phyloP scores from a whole-genome alignment of 345 rosid species.

The Populus ilicifolia region DNA sequence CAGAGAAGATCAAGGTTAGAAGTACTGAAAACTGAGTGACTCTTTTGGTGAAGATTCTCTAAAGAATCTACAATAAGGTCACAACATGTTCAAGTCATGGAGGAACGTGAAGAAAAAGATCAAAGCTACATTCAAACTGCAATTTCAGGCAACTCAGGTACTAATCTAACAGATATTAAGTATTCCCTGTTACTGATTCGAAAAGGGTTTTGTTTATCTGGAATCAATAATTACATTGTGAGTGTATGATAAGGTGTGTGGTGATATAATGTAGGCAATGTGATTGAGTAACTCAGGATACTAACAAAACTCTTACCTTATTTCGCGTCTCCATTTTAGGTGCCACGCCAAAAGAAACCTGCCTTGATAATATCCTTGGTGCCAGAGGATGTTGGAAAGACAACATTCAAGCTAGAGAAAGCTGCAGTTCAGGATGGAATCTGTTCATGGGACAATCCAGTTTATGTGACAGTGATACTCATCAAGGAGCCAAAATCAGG shows the following conservation, averaged over 20 bases:
- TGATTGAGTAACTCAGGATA: background rate
- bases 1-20: constrained; percentile 10
- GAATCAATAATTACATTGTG: background rate
- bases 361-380: constrained; percentile 30
- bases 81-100: constrained; percentile 82
- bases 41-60: constrained; percentile 23
- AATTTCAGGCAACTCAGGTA: constrained; percentile 50
- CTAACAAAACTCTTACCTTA: constrained; percentile 18
- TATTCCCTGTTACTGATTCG: background rate
- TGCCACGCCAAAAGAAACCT: constrained; percentile 74
- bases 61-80: constrained; percentile 11
- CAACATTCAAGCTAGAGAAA: constrained; percentile 31
- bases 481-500: constrained; percentile 26
- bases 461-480: constrained; percentile 27
- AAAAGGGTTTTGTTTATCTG: background rate
- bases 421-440: constrained; percentile 25
- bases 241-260: background rate
- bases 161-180: constrained; percentile 7
- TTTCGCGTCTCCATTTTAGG: constrained; percentile 45
- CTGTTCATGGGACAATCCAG: constrained; percentile 31
- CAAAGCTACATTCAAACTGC: constrained; percentile 69
- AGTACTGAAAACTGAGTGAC: constrained; percentile 3
- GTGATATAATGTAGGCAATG: background rate
- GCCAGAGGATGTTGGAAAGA: constrained; percentile 34
- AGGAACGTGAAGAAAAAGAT: constrained; percentile 72